Percentiles rank a stretch among this genome's conserved stretches.
Conservation (phyloP, 371 early-diverging fungal species). For the Conidiobolus incongruus region DNA sequence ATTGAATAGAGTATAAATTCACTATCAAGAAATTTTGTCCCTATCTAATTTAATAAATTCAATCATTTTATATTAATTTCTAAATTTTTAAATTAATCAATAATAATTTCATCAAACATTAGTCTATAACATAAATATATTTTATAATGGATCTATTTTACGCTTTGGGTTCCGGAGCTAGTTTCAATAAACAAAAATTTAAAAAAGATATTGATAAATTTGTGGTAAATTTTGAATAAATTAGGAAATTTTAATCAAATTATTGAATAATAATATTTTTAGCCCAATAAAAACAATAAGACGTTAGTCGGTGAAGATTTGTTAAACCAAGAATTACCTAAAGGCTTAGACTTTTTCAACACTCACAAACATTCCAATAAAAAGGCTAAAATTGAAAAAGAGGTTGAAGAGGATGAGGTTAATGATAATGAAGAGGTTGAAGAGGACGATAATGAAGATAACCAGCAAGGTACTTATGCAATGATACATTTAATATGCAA, state of each 20-base stretch:
- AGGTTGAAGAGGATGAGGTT: too few species aligned
- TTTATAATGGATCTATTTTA: conserved; percentile 50
- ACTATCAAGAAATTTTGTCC: too few species aligned
- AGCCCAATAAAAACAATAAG: neutral
- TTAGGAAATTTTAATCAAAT: too few species aligned
- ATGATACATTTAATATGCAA: too few species aligned
- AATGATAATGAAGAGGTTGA: neutral
- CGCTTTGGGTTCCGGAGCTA: conserved; percentile 54
- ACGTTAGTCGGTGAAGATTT: neutral
- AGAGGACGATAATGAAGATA: conserved; percentile 7
- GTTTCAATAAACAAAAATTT: conserved; percentile 58
- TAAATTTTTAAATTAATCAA: too few species aligned
- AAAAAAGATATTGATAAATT: conserved; percentile 46
- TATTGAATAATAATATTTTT: neutral
- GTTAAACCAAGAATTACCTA: neutral
- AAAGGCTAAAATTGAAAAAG: conserved; percentile 5
- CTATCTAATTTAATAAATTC: too few species aligned
- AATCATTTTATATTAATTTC: too few species aligned
- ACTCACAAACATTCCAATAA: neutral
- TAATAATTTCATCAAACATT: too few species aligned
- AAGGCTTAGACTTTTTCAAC: conserved; percentile 5
- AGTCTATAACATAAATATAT: too few species aligned
- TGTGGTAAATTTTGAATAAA: conserved; percentile 19
- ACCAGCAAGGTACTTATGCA: too few species aligned
- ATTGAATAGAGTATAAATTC: too few species aligned